Base-by-base conservation (phyloP, 1,139 yeast species). In the Saccharomyces hybrid region DNA sequence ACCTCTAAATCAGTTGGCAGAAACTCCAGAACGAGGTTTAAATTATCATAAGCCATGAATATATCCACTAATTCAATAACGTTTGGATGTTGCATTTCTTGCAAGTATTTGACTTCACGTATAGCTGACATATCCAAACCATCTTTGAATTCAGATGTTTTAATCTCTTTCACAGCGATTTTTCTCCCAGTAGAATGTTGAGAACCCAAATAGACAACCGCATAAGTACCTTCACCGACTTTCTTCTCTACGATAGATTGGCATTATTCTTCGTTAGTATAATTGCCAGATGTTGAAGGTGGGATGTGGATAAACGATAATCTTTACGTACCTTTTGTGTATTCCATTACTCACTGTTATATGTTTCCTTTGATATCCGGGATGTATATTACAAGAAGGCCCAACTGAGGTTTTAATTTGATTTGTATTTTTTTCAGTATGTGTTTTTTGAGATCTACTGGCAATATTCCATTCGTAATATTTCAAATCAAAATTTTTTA, bases 181-280 rank as follows among this genome's bases (percentile, higher is more conserved):
- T 78, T 77, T 53, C 93, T 31, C 1, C 62, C 61, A 44, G 81
- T 72, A 26, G 79, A 64, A 62, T 83, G 85, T 56, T 78, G 79
- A 11, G 66, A 64, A 0, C 97, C 98, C 16, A 93, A 77, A 66
- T 87, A 93, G 2, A 95, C 99, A 56, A 91, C 96, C 49, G 99
- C 99, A 76, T 93, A 95, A 0, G 99, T 95, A 73, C 99, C 99
- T 74, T 95, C 99, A 68, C 99, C 99, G 30, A 93, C 97, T 69
- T 91, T 91, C 62, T 81, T 82, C 57, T 88, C 71, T 55, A 69
- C 70, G 13, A 71, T 61, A 55, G 69, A 71, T 27, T 16, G 5
- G 42, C 25, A 38, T 38, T 38, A 38, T 38, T 38, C 13, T 38
- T 8, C 13, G 44, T 38, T 38, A 38, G 44, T 38, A 38, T 8